Evolutionary conservation across 1,284 basidiomycete species (phyloP), one percentile per base, ranked within the genome.

Genomic region (Cystobasidium sp.): DNA sequence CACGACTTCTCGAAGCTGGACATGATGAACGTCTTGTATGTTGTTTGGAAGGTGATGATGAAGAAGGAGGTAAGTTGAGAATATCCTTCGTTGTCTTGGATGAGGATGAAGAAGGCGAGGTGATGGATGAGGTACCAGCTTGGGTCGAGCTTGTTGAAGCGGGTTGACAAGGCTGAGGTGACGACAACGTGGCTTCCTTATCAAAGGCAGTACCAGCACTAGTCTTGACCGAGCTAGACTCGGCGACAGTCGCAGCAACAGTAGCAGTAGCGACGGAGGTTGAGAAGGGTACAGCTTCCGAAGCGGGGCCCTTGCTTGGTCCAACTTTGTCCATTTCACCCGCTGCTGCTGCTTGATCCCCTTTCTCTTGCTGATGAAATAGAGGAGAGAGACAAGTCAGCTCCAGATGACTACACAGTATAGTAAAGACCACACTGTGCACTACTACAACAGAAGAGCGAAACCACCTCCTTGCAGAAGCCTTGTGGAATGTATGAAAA

Each of bases 1-100:
- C 44, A 24, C 58, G 53, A 22, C 62, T 20, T 64, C 59, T 55
- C 44, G 39, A 59, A 16, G 47, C 43, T 37, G 51, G 46, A 20
- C 62, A 65, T 9, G 51, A 59, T 64, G 55, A 52, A 22, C 53
- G 55, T 24, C 68, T 39, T 66, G 20, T 18, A 24, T 43, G 31
- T 6, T 46, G 68, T 39, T 62, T 59, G 7, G 68, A 59, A 22
- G 41, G 49, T 47, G 51, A 16, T 51, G 47, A 51, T 51, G 47
- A 16, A 3, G 47, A 51, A 16, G 47, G 47, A 16, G 47, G 14
- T 14, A 14, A 51, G 47, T 16, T 16, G 47, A 20, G 14, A 16
- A 16, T 51, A 3, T 51, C 20, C 47, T 51, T 51, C 47, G 20
- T 51, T 51, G 47, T 51, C 1, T 20, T 51, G 1, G 47, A 51